Base-by-base conservation (phyloP, 345 rosid species). In the Microcos paniculata region DNA sequence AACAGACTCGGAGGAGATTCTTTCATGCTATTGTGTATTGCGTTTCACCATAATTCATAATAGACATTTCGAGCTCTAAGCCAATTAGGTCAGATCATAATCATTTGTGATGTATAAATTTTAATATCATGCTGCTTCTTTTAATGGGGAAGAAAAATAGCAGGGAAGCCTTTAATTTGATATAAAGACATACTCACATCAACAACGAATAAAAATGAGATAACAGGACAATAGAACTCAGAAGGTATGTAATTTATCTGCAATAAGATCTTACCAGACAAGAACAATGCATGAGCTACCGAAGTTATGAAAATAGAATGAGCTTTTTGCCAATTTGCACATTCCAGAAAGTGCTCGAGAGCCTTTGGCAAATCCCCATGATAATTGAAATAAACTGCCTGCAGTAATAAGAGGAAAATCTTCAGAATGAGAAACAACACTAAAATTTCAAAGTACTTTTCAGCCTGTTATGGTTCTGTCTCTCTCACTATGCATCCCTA, bases 321-420 rank as follows among this genome's bases (percentile, higher is more conserved):
- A 87, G 97, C 97, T 75, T 79, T 93, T 72, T 88, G 97, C 99
- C 98, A 96, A 80, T 89, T 88, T 74, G 82, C 88, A 85, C 97
- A 91, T 84, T 84, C 85, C 71, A 96, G 85, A 77, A 85, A 93
- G 82, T 96, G 96, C 75, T 93, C 97, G 48, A 94, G 91, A 82
- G 98, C 98, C 88, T 88, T 88, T 11, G 75, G 63, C 58, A 87
- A 80, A 82, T 96, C 88, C 71, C 92, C 89, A 35, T 84, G 79
- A 83, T 92, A 96, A 84, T 77, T 86, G 83, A 71, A 82, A 82
- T 88, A 93, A 79, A 92, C 88, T 52, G 97, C 99, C 99, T 93
- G 92, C 82, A 82, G 11, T 68, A n/a, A 82, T 12, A 62, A 21
- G 31, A 74, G 28, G 38, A 76, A 75, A 71, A 31, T 26, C 18